Conservation (phyloP, 1,139 yeast genomes). For the Taphrina communis region DNA sequence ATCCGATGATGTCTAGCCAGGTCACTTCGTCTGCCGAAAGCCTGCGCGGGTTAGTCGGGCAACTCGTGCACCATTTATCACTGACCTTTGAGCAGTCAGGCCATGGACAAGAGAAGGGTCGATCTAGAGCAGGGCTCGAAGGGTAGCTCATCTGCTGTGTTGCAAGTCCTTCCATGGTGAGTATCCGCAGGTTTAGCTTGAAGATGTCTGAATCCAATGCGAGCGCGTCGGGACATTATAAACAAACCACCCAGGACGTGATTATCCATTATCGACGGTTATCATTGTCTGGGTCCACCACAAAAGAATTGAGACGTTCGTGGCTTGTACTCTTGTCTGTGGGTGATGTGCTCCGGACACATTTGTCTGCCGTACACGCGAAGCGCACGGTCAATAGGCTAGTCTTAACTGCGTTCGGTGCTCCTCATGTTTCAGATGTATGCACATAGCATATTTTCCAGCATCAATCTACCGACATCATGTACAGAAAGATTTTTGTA, state of each 20-base stretch:
- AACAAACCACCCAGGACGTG: not conserved
- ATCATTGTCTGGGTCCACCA: constrained; percentile 13
- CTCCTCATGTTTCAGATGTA: constrained; percentile 6
- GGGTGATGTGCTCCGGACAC: constrained; percentile 16
- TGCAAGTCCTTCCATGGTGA: not conserved
- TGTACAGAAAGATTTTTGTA: not conserved
- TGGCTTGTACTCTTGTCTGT: constrained; percentile 18
- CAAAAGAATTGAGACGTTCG: constrained; percentile 13
- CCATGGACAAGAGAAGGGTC: constrained; percentile 44
- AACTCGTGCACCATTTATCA: too few relatives aligned
- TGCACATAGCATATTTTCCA: not conserved
- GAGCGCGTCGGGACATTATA: not conserved
- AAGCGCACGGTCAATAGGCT: not conserved
- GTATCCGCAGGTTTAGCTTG: not conserved
- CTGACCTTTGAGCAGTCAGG: constrained; percentile 40
- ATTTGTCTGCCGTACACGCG: constrained; percentile 1
- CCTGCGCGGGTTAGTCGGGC: constrained; percentile 30
- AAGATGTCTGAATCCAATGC: not conserved
- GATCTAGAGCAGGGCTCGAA: constrained; percentile 2
- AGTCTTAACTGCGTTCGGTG: constrained; percentile 9
- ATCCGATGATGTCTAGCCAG: constrained; percentile 61
- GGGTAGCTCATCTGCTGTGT: not conserved
- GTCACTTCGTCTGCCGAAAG: constrained; percentile 45
- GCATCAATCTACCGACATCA: not conserved
- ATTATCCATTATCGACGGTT: constrained; percentile 1